phyloP scores from a whole-genome alignment of 1,284 basidiomycete species.

The Puccinia brachypodii region DNA sequence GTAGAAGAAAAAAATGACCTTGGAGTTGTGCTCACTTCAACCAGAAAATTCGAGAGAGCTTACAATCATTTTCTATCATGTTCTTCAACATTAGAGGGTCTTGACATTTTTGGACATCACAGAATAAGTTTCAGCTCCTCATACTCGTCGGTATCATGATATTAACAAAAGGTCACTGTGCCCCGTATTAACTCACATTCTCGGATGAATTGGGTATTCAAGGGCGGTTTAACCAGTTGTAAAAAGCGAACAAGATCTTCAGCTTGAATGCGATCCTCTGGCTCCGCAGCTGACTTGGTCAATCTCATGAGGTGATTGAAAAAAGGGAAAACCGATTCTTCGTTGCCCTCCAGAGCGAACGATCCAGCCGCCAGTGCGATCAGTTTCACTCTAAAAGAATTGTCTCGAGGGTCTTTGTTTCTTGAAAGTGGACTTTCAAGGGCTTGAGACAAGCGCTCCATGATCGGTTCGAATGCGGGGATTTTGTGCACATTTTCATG shows the following conservation, averaged over 20 bases:
- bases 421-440: not conserved
- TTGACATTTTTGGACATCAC: not conserved
- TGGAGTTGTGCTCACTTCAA: not conserved
- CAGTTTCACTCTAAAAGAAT: constrained; percentile 6
- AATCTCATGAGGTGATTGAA: constrained; percentile 15
- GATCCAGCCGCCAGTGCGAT: not conserved
- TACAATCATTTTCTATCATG: not conserved
- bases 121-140: not conserved
- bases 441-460: constrained; percentile 9
- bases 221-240: not conserved
- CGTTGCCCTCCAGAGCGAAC: not conserved
- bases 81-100: not conserved
- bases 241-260: not conserved
- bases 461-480: not conserved
- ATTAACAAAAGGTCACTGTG: not conserved
- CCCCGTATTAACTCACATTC: not conserved
- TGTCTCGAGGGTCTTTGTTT: not conserved
- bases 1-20: not conserved
- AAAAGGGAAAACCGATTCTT: constrained; percentile 1
- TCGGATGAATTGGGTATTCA: not conserved
- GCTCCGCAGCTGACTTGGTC: not conserved
- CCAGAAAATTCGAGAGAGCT: not conserved
- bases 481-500: not conserved
- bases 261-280: constrained; percentile 7
- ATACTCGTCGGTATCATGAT: not conserved